Percentiles rank a stretch among this genome's conserved stretches.
Conservation (phyloP, 345 rosid genomes). For the Lepidium aucheri region DNA sequence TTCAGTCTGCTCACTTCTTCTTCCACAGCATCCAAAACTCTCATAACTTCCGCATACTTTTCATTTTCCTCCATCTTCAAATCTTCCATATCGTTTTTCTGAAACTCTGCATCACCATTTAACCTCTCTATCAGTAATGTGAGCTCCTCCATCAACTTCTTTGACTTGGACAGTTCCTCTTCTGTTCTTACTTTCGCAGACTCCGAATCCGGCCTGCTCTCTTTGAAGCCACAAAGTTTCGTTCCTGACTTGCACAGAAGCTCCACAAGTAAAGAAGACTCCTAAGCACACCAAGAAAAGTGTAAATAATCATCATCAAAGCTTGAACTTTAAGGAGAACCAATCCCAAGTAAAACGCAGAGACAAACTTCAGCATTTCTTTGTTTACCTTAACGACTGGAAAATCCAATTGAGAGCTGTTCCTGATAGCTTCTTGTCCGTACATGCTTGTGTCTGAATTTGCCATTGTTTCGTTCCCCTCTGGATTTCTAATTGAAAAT, state of each 20-base stretch:
- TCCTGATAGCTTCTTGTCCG: conserved; percentile 36
- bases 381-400: conserved; percentile 36
- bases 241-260: conserved; percentile 40
- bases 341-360: neutral
- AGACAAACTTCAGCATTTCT: neutral
- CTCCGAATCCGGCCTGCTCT: conserved; percentile 39
- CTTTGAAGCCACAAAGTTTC: conserved; percentile 32
- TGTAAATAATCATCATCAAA: neutral
- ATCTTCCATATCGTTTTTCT: conserved; percentile 19
- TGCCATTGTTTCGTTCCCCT: conserved; percentile 27
- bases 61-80: conserved; percentile 8
- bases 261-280: conserved; percentile 38
- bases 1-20: conserved; percentile 51
- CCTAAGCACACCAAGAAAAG: neutral
- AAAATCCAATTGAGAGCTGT: conserved; percentile 27
- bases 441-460: conserved; percentile 30
- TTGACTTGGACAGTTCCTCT: conserved; percentile 35
- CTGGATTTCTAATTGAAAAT: neutral
- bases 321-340: neutral
- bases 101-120: conserved; percentile 17
- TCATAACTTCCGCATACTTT: conserved; percentile 37
- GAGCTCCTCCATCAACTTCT: conserved; percentile 36
- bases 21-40: conserved; percentile 48
- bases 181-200: conserved; percentile 35
- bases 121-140: conserved; percentile 35